These are phyloP conservation scores for Eucalyptus erythrocorys DNA, from an alignment of 345 rosid species.

Conservation along the genomic window DNA sequence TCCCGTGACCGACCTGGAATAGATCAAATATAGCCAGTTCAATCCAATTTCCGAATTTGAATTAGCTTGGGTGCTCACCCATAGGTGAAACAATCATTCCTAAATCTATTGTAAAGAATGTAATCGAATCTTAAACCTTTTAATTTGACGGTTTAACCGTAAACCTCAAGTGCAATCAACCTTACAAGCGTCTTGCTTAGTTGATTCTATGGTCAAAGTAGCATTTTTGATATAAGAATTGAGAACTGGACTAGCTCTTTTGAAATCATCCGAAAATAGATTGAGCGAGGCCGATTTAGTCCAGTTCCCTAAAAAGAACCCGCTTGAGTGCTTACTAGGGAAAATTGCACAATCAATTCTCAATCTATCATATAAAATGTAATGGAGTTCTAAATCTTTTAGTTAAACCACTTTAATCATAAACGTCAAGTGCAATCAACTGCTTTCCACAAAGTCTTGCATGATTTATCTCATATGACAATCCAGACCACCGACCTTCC, in stretches of 20 bases:
- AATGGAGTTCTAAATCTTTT: not conserved
- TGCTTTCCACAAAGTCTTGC: fast-evolving
- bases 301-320: fast-evolving
- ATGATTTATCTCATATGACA: not conserved
- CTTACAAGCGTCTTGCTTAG: fast-evolving
- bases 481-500: not conserved
- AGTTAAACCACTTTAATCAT: not conserved
- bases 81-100: not conserved
- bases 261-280: no score
- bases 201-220: not conserved
- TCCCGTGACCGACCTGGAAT: not conserved
- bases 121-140: not conserved
- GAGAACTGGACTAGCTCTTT: not conserved
- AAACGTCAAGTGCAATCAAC: not conserved
- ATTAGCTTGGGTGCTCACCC: not conserved
- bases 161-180: not conserved
- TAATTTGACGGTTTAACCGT: not conserved
- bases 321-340: not conserved
- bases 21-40: not conserved
- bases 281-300: not conserved
- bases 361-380: not conserved
- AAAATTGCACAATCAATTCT: not conserved
- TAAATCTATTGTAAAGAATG: not conserved
- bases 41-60: fast-evolving
- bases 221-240: not conserved